phyloP scores from a whole-genome alignment of 805 yeast genomes.

The Saccharomycopsis microspora region DNA sequence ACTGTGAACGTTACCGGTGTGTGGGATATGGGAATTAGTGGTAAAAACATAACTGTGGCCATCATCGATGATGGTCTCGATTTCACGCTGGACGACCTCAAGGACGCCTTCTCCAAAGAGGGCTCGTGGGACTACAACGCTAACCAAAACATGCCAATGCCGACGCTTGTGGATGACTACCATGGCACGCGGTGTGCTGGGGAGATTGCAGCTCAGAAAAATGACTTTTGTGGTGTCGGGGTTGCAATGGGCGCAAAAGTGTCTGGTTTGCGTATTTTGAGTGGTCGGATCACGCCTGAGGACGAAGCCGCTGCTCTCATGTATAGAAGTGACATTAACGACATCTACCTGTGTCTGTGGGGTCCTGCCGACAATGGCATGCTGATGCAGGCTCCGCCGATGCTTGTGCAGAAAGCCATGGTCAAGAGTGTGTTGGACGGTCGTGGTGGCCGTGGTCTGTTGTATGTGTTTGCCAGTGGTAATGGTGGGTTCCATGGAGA shows the following conservation, averaged over 20 bases:
- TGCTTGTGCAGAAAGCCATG: conserved; percentile 69
- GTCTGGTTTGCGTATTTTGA: conserved; percentile 80
- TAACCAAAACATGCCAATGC: conserved; percentile 64
- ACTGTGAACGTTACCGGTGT: conserved; percentile 81
- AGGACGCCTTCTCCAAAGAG: conserved; percentile 50
- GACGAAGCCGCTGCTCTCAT: conserved; percentile 88
- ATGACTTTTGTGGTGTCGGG: conserved; percentile 90
- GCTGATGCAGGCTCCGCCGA: conserved; percentile 77
- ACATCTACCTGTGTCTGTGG: conserved; percentile 96
- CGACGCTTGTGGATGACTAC: conserved; percentile 68
- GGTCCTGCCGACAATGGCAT: conserved; percentile 93
- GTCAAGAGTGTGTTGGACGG: conserved; percentile 80
- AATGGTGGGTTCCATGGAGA: conserved; percentile 81
- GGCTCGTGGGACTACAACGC: conserved; percentile 95
- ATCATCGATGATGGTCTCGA: conserved; percentile 93
- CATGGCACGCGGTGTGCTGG: conserved; percentile 99
- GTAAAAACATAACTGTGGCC: conserved; percentile 74
- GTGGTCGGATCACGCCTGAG: conserved; percentile 68
- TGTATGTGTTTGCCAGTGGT: conserved; percentile 93
- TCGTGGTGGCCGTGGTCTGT: conserved; percentile 66
- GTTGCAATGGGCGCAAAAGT: conserved; percentile 85
- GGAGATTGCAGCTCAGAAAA: conserved; percentile 81
- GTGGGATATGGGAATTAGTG: conserved; percentile 77
- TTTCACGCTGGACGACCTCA: conserved; percentile 62
- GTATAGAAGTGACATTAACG: conserved; percentile 72